Base-by-base conservation (phyloP, 352 stramenopile genomes). In the Globisporangium acanthophoron region DNA sequence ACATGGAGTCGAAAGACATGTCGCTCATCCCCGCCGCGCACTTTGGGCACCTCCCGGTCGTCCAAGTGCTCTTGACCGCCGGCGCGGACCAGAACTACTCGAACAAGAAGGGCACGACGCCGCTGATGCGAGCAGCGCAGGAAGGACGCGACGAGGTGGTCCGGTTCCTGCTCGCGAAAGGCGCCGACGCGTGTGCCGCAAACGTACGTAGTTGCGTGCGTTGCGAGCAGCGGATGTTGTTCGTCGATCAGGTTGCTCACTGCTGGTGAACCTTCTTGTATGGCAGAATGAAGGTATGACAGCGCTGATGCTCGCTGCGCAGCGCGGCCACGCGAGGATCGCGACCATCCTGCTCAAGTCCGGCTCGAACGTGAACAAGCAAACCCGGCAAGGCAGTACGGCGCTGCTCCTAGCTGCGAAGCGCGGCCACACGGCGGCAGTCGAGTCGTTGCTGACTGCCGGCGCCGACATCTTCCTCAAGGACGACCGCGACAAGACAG, bases 381-480 rank as follows among this genome's bases (percentile, higher is more conserved):
- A 95, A 56, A 95, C 86, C 13, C 71, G 86, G 5, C 86, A 95
- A 67, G 86, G 86, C 33, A 93, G 83, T 61, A 95, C 86, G 1
- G 86, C 86, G n/a, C 69, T 95, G 13, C 64, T 95, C 2, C 66
- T 95, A 1, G 86, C 86, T 27, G 82, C 86, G 2, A 95, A 95
- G 57, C 78, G 86, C 6, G 86, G 86, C 2, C 86, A 95, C 47
- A 88, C 80, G 6, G 70, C 76, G 20, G 84, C 86, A 11, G 85
- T 95, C 2, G 81, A 91, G 64, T 78, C 82, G 6, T 58, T 95
- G 12, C 74, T 94, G 64, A 92, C 79, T 1, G 80, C 81, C 9
- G 86, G 82, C 8, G 86, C 86, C 0, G 86, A 95, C 52, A 93
- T 95, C 48, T 95, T 92, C 52, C 69, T 92, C 16, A 95, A 93